Conservation (phyloP, 345 rosid genomes). For the Murraya paniculata region DNA sequence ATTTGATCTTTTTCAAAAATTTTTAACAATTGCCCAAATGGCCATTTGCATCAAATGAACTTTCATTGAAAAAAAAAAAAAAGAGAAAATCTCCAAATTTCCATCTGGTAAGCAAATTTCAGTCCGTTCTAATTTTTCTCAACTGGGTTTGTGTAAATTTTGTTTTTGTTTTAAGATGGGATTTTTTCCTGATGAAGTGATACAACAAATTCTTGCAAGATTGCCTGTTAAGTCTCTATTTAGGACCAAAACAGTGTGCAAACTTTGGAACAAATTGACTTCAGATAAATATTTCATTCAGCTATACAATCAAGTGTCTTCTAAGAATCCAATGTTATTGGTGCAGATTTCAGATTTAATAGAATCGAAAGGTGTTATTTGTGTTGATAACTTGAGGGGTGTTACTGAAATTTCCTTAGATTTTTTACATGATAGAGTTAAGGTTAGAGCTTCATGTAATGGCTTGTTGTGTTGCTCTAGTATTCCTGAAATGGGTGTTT, state of each 20-base stretch:
- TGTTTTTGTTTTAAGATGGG: conserved; percentile 15
- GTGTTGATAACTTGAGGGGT: conserved; percentile 63
- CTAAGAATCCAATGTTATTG: conserved; percentile 47
- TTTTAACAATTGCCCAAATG: neutral
- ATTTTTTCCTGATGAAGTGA: conserved; percentile 71
- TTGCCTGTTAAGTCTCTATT: conserved; percentile 71
- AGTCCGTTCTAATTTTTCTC: neutral
- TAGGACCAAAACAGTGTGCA: conserved; percentile 71
- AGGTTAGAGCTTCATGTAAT: conserved; percentile 77
- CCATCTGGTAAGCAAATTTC: conserved; percentile 16
- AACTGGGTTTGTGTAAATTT: neutral
- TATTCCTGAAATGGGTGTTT: conserved; percentile 71
- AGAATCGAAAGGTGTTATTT: conserved; percentile 50
- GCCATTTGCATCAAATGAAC: neutral
- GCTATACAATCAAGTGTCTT: conserved; percentile 53
- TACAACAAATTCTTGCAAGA: conserved; percentile 64
- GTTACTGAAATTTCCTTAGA: conserved; percentile 66
- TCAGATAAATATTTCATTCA: conserved; percentile 55
- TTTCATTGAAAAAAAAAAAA: neutral
- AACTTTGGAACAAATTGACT: conserved; percentile 59
- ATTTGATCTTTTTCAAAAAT: neutral
- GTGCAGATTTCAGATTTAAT: conserved; percentile 58
- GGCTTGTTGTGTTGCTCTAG: conserved; percentile 92
- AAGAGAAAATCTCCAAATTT: conserved; percentile 5
- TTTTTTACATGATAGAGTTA: conserved; percentile 72